Evolutionary conservation across 2,329 filamentous ascomycete genomes (phyloP).

Genomic region (Alternaria sp.): DNA sequence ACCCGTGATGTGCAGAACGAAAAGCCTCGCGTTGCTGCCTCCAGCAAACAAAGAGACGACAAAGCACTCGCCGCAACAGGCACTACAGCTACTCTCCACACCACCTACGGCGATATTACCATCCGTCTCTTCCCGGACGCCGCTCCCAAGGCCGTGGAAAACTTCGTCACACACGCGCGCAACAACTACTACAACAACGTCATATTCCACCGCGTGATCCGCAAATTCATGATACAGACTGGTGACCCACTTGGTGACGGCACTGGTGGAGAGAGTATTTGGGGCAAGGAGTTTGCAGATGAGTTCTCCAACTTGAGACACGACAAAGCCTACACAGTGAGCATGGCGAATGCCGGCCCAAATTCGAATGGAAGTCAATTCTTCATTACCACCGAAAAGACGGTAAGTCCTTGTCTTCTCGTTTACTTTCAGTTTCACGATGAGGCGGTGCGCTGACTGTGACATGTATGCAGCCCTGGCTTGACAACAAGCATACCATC

Average conservation of each 20-base stretch:
- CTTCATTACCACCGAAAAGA: constrained; percentile 97
- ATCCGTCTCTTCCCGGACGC: constrained; percentile 91
- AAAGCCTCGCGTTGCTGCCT: constrained; percentile 73
- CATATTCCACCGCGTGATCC: constrained; percentile 95
- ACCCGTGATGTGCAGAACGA: constrained; percentile 94
- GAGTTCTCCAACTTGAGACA: constrained; percentile 91
- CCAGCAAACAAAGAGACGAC: constrained; percentile 52
- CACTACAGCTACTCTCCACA: constrained; percentile 84
- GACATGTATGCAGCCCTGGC: constrained; percentile 70
- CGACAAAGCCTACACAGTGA: constrained; percentile 94
- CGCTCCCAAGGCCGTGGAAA: constrained; percentile 93
- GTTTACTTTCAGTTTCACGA: neutral
- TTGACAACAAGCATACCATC: constrained; percentile 95
- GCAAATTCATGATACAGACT: constrained; percentile 97
- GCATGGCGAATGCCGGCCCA: constrained; percentile 96
- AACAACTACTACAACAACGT: constrained; percentile 96
- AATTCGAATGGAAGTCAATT: constrained; percentile 97
- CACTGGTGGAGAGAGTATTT: constrained; percentile 89
- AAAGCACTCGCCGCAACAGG: constrained; percentile 74
- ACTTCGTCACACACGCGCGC: constrained; percentile 90
- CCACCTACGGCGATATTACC: constrained; percentile 91
- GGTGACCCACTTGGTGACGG: constrained; percentile 89
- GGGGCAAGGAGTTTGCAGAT: constrained; percentile 90
- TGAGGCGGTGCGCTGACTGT: constrained; percentile 30
- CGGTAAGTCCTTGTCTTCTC: constrained; percentile 61